A percentile compares a stretch with the other conserved stretches of the same genome.
These are phyloP conservation scores for Mangifera indica DNA, from an alignment of 345 rosid species.

Conservation along the genomic window DNA sequence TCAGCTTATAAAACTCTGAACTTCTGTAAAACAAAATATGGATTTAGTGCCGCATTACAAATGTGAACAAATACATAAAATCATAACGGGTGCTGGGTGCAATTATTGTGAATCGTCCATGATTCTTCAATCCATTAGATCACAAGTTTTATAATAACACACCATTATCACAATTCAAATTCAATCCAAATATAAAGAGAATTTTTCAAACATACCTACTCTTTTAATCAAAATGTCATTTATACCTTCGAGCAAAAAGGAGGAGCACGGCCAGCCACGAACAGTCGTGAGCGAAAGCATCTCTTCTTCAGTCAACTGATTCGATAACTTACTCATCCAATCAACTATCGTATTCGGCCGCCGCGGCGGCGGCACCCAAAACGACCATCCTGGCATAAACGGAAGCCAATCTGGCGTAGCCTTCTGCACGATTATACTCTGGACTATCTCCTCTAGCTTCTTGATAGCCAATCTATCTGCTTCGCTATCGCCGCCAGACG, in stretches of 20 bases:
- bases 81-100: no score
- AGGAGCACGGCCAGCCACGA: slow-evolving; percentile 46
- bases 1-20: no score
- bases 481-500: slow-evolving; percentile 12
- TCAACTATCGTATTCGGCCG: slow-evolving; percentile 22
- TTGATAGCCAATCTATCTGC: not conserved
- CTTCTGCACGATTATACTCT: slow-evolving; percentile 34
- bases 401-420: slow-evolving; percentile 55
- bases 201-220: no score
- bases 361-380: slow-evolving; percentile 44
- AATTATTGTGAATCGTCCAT: no score
- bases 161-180: no score
- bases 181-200: no score
- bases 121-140: no score
- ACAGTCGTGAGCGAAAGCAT: slow-evolving; percentile 31
- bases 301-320: slow-evolving; percentile 39
- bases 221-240: not conserved
- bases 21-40: no score
- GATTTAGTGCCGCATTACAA: no score
- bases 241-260: slow-evolving; percentile 31
- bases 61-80: no score
- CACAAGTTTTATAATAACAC: no score
- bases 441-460: slow-evolving; percentile 39
- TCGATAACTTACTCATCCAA: slow-evolving; percentile 26
- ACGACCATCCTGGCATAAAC: slow-evolving; percentile 47